phyloP scores from a whole-genome alignment of 139 green algal genomes.

The Picochlorum costavermella region DNA sequence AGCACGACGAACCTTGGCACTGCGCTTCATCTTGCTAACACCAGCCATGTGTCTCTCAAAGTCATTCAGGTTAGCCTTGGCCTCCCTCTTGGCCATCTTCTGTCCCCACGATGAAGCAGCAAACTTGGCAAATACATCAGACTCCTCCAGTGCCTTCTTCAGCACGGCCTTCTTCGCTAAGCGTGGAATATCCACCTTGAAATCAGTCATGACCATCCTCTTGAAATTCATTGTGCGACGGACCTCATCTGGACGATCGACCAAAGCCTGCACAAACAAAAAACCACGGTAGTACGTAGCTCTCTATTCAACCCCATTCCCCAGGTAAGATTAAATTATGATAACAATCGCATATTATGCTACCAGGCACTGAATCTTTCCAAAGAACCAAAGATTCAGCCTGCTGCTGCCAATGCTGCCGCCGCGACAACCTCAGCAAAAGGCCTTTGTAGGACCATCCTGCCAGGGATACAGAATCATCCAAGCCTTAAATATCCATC shows the following conservation, averaged over 20 bases:
- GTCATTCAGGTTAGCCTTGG: conserved; percentile 71
- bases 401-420: conserved; percentile 2
- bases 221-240: conserved; percentile 80
- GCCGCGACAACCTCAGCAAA: no score
- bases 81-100: conserved; percentile 26
- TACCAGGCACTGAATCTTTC: not conserved
- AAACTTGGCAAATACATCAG: conserved; percentile 84
- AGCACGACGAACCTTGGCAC: conserved; percentile 35
- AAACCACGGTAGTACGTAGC: not conserved
- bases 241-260: conserved; percentile 75
- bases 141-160: conserved; percentile 54
- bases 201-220: conserved; percentile 87
- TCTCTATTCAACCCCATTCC: no score
- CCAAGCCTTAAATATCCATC: no score
- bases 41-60: conserved; percentile 89
- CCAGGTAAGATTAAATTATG: no score
- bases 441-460: no score
- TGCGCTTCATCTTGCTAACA: conserved; percentile 55
- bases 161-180: conserved; percentile 84
- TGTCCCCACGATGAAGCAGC: conserved; percentile 58
- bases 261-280: conserved; percentile 63
- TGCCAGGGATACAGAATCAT: no score
- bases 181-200: conserved; percentile 84
- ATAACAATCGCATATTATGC: no score
- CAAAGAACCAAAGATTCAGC: not conserved